Evolutionary conservation across 2,329 filamentous ascomycete genomes (phyloP).

Genomic region (Lecanosticta acicola): DNA sequence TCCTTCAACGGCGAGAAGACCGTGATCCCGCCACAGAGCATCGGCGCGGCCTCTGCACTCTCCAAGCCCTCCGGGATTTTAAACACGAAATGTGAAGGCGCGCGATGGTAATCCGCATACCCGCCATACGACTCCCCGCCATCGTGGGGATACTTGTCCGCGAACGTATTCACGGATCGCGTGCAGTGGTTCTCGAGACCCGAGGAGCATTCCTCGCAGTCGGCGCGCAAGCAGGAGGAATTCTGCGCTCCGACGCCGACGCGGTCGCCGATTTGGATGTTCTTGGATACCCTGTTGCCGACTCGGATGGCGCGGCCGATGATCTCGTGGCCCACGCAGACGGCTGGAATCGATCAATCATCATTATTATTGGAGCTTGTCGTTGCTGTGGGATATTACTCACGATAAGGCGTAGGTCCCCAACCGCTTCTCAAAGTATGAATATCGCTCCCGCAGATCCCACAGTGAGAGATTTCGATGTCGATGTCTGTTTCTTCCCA

Average conservation of each 20-base stretch:
- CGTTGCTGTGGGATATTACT: not conserved
- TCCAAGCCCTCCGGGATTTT: conserved; percentile 49
- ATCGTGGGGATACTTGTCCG: conserved; percentile 27
- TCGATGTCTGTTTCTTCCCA: conserved; percentile 38
- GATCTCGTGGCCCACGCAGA: conserved; percentile 34
- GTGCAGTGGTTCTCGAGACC: conserved; percentile 33
- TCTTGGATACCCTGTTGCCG: conserved; percentile 27
- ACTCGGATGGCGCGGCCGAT: conserved; percentile 32
- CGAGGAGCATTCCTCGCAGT: conserved; percentile 50
- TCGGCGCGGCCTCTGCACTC: conserved; percentile 55
- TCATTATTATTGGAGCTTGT: not conserved
- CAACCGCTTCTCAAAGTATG: conserved; percentile 37
- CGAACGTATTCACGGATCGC: conserved; percentile 30
- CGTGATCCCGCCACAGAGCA: conserved; percentile 74
- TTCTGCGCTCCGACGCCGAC: conserved; percentile 48
- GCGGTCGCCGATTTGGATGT: conserved; percentile 32
- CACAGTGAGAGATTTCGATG: conserved; percentile 38
- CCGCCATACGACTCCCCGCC: conserved; percentile 56
- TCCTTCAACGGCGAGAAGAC: conserved; percentile 63
- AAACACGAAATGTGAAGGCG: conserved; percentile 50
- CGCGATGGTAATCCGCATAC: conserved; percentile 51
- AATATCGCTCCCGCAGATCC: conserved; percentile 33
- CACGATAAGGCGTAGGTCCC: conserved; percentile 38
- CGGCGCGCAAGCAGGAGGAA: conserved; percentile 40
- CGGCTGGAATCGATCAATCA: conserved; percentile 4